Evolutionary conservation across 768 basidiomycete genomes (phyloP).

Genomic region (Boletus reticulatus): DNA sequence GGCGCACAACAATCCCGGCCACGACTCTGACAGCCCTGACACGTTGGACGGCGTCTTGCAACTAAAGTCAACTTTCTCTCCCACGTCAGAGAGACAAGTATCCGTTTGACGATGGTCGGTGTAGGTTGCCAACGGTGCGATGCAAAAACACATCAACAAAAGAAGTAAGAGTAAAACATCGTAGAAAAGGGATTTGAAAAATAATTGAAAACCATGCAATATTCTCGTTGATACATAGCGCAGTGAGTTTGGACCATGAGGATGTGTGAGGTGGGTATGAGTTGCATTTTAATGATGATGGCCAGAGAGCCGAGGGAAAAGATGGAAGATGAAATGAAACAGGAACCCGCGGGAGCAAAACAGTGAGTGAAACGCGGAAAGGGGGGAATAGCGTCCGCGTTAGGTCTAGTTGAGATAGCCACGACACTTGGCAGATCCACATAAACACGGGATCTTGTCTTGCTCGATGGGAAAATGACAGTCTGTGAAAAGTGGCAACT

Average conservation of each 20-base stretch:
- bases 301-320: slow-evolving; percentile 1
- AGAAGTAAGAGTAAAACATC: too few species aligned
- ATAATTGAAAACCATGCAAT: slow-evolving; percentile 18
- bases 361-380: background rate
- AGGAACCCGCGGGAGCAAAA: background rate
- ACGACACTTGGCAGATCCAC: slow-evolving; percentile 87
- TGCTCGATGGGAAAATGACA: slow-evolving; percentile 99
- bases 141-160: background rate
- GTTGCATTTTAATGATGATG: slow-evolving; percentile 12
- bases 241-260: slow-evolving; percentile 21
- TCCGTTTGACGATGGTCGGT: slow-evolving; percentile 5
- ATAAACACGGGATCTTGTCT: slow-evolving; percentile 93
- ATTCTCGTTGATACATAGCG: slow-evolving; percentile 31
- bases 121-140: slow-evolving; percentile 16
- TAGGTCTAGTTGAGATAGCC: slow-evolving; percentile 86
- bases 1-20: too few species aligned
- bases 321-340: background rate
- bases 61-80: too few species aligned
- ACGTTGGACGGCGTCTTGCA: too few species aligned
- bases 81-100: too few species aligned
- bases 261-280: slow-evolving; percentile 23
- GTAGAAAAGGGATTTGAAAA: background rate
- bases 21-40: too few species aligned
- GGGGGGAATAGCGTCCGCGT: background rate
- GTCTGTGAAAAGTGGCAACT: slow-evolving; percentile 49